A percentile compares a stretch with the other conserved stretches of the same genome.
Conservation (phyloP, 805 yeast species). For the Lipomyces kockii region DNA sequence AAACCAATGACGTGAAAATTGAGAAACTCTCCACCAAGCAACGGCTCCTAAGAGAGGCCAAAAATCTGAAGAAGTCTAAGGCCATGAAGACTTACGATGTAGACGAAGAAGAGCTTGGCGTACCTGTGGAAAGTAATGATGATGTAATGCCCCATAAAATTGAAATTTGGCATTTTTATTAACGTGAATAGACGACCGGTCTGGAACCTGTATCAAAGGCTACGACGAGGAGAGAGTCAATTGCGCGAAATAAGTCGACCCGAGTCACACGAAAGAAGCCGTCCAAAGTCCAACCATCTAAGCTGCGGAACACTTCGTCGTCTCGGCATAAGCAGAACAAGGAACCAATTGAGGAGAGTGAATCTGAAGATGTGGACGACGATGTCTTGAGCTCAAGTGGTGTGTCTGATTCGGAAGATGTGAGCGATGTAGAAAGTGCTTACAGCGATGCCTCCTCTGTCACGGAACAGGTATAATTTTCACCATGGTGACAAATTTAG, state of each 20-base stretch:
- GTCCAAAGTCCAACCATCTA: neutral
- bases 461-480: neutral
- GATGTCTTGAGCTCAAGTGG: neutral
- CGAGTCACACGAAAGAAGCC: neutral
- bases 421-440: neutral
- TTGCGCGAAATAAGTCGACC: neutral
- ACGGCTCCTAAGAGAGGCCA: neutral
- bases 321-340: neutral
- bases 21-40: neutral
- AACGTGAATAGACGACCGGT: neutral
- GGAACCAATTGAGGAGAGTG: neutral
- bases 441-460: neutral
- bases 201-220: neutral
- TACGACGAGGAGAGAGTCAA: neutral
- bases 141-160: neutral
- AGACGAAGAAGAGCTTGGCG: neutral
- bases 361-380: neutral
- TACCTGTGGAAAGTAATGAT: neutral
- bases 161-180: neutral
- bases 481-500: too few species aligned
- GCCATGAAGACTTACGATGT: neutral
- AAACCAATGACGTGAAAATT: neutral
- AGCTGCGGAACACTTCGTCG: neutral
- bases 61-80: neutral
- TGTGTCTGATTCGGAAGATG: slow-evolving; percentile 10